Evolutionary conservation across 345 rosid genomes (phyloP), one percentile per base, ranked within the genome.

Genomic region (Ricinus communis): DNA sequence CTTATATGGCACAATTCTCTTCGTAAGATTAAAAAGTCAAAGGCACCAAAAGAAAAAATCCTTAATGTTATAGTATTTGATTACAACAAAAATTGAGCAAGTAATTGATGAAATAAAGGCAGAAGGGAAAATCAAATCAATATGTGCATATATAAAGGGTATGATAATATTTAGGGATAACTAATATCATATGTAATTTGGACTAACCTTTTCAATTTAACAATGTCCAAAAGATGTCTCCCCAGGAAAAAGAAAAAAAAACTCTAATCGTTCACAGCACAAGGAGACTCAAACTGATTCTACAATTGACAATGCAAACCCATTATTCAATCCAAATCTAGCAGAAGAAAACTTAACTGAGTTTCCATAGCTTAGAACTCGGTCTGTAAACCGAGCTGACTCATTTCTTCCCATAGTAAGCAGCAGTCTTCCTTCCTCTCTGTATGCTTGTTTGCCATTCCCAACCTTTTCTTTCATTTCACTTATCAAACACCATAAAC

Each of bases 371-470:
- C 65, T 70, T 41, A 63, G 1, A 60, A 81, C 79, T 77, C 86
- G 81, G 27, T 79, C 87, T 25, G 70, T 80, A 47, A 82, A 84
- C 84, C 96, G 93, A 76, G 88, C 96, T 28, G 93, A 86, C 80
- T 82, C 87, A 22, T 69, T 78, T 27, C 72, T 80, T 31, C 80
- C 81, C 68, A 46, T 27, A 4, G 69, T 60, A 55, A 75, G 59
- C 75, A 36, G 59, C 60, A 63, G 55, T 73, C 47, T 65, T 61
- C 76, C 74, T n/a, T 77, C 74, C 16, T 69, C 77, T 66, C 62
- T 61, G 13, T 58, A 47, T 19, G 16, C 45, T 28, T 43, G 47
- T 43, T 66, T 69, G 18, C 41, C 69, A 45, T 53, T 64, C 64
- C 79, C 76, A 45, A 78, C 53, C 47, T 71, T 68, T 21, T 69